A percentile compares a stretch with the other conserved stretches of the same genome.
These are phyloP conservation scores for Populus alba DNA, from an alignment of 345 rosid genomes.

Conservation along the genomic window DNA sequence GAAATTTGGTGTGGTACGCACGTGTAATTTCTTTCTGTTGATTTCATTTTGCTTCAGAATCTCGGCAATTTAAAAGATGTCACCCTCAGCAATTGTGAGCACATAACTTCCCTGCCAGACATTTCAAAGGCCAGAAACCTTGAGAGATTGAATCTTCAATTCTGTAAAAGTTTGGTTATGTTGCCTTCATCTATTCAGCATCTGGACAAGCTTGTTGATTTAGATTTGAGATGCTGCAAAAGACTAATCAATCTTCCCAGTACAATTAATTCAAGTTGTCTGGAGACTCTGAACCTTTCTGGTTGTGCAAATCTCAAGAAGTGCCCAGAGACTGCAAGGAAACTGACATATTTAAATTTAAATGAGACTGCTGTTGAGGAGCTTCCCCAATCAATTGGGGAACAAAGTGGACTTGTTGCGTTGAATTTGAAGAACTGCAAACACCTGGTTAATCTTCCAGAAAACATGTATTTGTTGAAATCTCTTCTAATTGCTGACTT, in stretches of 20 bases:
- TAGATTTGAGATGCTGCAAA: background rate
- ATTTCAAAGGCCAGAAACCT: too few relatives aligned
- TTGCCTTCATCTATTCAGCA: background rate
- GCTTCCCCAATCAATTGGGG: slow-evolving; percentile 1
- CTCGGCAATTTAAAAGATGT: slow-evolving; percentile 3
- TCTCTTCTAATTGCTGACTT: background rate
- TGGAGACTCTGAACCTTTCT: slow-evolving; percentile 6
- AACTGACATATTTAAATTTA: slow-evolving; percentile 1
- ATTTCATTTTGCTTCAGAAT: background rate
- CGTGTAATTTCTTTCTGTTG: too few relatives aligned
- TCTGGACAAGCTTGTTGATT: background rate
- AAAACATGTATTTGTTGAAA: background rate
- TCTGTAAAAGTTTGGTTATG: too few relatives aligned
- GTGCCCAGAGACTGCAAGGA: background rate
- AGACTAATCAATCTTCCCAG: background rate
- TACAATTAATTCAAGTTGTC: background rate
- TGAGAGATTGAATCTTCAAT: too few relatives aligned
- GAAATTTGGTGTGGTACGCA: too few relatives aligned
- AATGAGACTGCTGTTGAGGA: slow-evolving; percentile 1
- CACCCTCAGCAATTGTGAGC: background rate
- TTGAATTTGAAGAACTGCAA: slow-evolving; percentile 5
- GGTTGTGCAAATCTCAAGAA: slow-evolving; percentile 4
- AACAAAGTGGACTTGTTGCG: background rate
- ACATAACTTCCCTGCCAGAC: background rate
- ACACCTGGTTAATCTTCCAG: background rate